Evolutionary conservation across 371 early-diverging fungal species (phyloP).

Genomic region (Mucor sp.): DNA sequence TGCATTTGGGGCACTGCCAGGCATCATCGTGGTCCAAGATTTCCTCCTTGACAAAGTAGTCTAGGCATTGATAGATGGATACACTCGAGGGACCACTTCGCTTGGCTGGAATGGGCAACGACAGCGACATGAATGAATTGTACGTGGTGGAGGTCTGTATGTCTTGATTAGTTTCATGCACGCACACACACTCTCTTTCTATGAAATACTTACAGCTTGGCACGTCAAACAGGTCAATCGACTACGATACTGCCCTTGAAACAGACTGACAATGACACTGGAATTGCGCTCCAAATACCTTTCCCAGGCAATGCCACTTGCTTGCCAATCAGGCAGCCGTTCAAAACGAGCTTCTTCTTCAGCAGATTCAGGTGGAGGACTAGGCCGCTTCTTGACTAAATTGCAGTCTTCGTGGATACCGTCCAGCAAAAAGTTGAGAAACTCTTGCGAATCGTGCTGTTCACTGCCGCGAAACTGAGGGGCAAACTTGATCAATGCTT

Average conservation of each 20-base stretch:
- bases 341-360: conserved; percentile 48
- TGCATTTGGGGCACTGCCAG: conserved; percentile 91
- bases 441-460: conserved; percentile 86
- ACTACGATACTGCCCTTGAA: conserved; percentile 88
- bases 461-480: conserved; percentile 67
- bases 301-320: conserved; percentile 77
- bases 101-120: conserved; percentile 85
- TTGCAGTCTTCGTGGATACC: conserved; percentile 81
- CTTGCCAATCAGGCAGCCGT: conserved; percentile 51
- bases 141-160: conserved; percentile 84
- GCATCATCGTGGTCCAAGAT: conserved; percentile 86
- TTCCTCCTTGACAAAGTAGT: conserved; percentile 84
- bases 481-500: conserved; percentile 64
- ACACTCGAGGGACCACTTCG: conserved; percentile 36
- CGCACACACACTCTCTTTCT: no score
- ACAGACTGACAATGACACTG: conserved; percentile 90
- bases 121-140: conserved; percentile 90
- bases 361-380: conserved; percentile 30
- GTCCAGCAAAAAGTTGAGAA: conserved; percentile 72
- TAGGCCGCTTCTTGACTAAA: conserved; percentile 25
- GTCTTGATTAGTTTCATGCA: not conserved
- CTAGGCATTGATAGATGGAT: conserved; percentile 80
- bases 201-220: conserved; percentile 29
- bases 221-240: conserved; percentile 84
- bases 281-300: conserved; percentile 75